phyloP scores from a whole-genome alignment of 2,329 filamentous ascomycete genomes.

The Alternaria triticina region DNA sequence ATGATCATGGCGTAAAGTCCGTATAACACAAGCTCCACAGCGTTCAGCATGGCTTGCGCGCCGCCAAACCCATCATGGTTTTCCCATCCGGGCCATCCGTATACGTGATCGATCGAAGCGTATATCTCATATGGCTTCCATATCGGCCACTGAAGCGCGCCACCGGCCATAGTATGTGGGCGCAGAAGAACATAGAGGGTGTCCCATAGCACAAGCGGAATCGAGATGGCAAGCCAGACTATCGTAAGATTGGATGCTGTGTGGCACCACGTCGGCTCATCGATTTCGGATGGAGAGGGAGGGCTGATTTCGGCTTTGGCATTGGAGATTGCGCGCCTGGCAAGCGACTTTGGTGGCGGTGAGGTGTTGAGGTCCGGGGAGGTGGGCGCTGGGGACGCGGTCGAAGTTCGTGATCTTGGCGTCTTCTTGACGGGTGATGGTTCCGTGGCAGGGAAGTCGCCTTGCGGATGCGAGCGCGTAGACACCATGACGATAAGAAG shows the following conservation, averaged over 20 bases:
- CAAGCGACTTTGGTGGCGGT: conserved; percentile 22
- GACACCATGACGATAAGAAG: conserved; percentile 43
- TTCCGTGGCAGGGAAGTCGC: conserved; percentile 45
- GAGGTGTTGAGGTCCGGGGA: conserved; percentile 27
- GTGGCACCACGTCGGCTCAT: conserved; percentile 59
- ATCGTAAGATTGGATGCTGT: conserved; percentile 66
- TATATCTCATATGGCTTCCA: conserved; percentile 83
- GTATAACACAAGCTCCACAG: conserved; percentile 72
- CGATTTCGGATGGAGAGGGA: conserved; percentile 28
- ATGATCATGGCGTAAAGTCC: conserved; percentile 65
- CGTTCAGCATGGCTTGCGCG: conserved; percentile 74
- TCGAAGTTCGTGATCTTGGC: conserved; percentile 43
- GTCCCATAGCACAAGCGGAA: conserved; percentile 85
- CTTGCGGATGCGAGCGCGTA: conserved; percentile 46
- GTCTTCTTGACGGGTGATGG: conserved; percentile 46
- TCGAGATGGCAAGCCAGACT: conserved; percentile 74
- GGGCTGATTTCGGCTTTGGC: conserved; percentile 21
- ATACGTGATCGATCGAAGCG: conserved; percentile 78
- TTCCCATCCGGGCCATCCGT: conserved; percentile 76
- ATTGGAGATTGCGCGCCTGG: conserved; percentile 34
- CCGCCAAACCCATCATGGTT: conserved; percentile 73
- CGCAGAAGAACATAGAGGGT: conserved; percentile 78
- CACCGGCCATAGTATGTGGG: conserved; percentile 82
- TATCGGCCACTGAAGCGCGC: conserved; percentile 71
- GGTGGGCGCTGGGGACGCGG: conserved; percentile 38